Base-by-base conservation (phyloP, 78 protist species). In the Planoprotostelium fungivorum region DNA sequence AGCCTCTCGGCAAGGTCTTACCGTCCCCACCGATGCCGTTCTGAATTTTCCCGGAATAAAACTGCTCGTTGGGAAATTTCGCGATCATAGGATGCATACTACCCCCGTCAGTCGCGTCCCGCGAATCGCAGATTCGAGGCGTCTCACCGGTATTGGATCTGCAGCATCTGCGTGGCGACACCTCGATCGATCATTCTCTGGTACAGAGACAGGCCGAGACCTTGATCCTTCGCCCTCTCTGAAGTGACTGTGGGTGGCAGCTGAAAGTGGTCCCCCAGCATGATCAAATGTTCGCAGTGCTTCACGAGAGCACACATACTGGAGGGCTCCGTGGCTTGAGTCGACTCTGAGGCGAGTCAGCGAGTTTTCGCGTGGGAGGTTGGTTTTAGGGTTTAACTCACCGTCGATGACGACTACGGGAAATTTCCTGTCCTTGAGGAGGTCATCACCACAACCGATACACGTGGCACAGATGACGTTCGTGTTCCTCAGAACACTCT, bases 221-320 rank as follows among this genome's bases (percentile, higher is more conserved):
- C 91, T 1, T 51, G 87, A 29, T 89, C 39, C 0, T 84, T 35
- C 25, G 94, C 89, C 34, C 83, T n/a, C 35, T 83, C 36, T 25
- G 94, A 91, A 29, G 88, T 87, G 38, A 88, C 91, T 0, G 98
- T 97, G 1, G 98, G 95, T 16, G 97, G 97, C 37, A 97, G 86
- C 88, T 97, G 98, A n/a, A 90, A 39, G 23, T 95, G 95, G 90
- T 97, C 98, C 36, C 98, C 98, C n/a, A 97, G 96, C 63, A 97
- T 25, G 39, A 97, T 94, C 73, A 51, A 51, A 16, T 51, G 73
- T 51, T 51, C 31, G 73, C 73, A 51, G 73, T 16, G 31, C 73
- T 51, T 51, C 73, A 51, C 73, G 73, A 51, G 5, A 16, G 73
- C 73, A 16, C 73, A 51, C 31, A 51, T 5, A 51, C 73, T 51